phyloP scores from a whole-genome alignment of 306 rosid species.

The Luffa aegyptiaca region DNA sequence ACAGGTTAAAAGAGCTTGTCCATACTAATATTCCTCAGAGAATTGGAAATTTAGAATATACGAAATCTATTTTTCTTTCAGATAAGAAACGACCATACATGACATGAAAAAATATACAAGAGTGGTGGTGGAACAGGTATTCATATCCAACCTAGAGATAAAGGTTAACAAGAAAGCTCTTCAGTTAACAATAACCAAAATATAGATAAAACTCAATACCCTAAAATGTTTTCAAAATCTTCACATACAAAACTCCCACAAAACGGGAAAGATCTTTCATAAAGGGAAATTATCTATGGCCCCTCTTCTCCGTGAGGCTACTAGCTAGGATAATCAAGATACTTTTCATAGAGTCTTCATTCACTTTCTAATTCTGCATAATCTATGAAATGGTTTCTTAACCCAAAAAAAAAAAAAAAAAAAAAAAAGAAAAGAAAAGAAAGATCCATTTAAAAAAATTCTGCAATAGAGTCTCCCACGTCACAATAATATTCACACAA shows the following conservation, averaged over 20 bases:
- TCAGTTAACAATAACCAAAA: neutral
- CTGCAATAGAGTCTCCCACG: neutral
- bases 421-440: neutral
- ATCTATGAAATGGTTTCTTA: too few relatives aligned
- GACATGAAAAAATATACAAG: neutral
- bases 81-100: neutral
- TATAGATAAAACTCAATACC: neutral
- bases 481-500: neutral
- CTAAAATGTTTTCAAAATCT: neutral
- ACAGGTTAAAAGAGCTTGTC: neutral
- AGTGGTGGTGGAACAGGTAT: neutral
- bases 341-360: neutral
- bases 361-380: neutral
- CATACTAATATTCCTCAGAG: neutral
- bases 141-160: neutral
- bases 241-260: neutral
- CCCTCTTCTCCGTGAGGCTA: neutral
- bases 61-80: neutral
- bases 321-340: neutral
- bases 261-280: neutral
- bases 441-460: neutral
- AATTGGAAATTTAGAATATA: neutral
- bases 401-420: too few relatives aligned
- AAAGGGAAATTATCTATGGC: neutral
- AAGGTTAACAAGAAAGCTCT: neutral